These are phyloP conservation scores for Amanita phalloides DNA, from an alignment of 768 basidiomycete species.

Conservation along the genomic window DNA sequence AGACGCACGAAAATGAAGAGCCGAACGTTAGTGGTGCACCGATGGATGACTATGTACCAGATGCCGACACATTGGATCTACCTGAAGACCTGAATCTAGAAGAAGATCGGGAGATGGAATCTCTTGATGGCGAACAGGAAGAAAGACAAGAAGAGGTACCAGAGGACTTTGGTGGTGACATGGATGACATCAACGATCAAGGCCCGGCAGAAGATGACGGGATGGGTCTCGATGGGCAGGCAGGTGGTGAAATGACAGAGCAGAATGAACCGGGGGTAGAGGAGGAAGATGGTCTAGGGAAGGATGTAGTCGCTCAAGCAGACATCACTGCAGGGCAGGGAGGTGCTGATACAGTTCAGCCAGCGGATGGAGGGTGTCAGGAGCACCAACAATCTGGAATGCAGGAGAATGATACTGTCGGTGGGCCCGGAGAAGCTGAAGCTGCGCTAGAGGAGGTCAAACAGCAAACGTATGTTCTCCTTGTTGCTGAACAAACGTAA, in stretches of 20 bases:
- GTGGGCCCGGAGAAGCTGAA: conserved; percentile 14
- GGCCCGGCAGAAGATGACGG: conserved; percentile 10
- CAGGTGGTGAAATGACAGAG: conserved; percentile 21
- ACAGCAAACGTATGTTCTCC: conserved; percentile 20
- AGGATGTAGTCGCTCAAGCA: conserved; percentile 27
- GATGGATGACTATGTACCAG: conserved; percentile 66
- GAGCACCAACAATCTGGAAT: conserved; percentile 20
- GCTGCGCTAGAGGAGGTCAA: conserved; percentile 8
- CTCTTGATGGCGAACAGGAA: conserved; percentile 11
- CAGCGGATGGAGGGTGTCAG: conserved; percentile 15
- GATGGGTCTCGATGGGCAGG: conserved; percentile 14
- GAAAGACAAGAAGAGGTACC: conserved; percentile 22
- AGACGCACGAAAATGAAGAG: conserved; percentile 25
- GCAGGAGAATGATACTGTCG: conserved; percentile 20
- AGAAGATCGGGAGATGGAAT: conserved; percentile 25
- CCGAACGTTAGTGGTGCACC: conserved; percentile 49
- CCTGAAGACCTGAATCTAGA: conserved; percentile 78
- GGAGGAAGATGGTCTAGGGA: conserved; percentile 16
- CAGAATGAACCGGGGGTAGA: conserved; percentile 18
- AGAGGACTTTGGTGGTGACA: conserved; percentile 24
- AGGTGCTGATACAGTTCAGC: conserved; percentile 20
- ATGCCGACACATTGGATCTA: conserved; percentile 77
- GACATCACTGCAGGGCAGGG: conserved; percentile 35
- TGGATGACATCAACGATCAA: conserved; percentile 21
- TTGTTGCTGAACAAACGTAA: neutral